A percentile compares a stretch with the other conserved stretches of the same genome.
Evolutionary conservation across 2,329 filamentous ascomycete genomes (phyloP).

Genomic region (Ampelomyces quisqualis): DNA sequence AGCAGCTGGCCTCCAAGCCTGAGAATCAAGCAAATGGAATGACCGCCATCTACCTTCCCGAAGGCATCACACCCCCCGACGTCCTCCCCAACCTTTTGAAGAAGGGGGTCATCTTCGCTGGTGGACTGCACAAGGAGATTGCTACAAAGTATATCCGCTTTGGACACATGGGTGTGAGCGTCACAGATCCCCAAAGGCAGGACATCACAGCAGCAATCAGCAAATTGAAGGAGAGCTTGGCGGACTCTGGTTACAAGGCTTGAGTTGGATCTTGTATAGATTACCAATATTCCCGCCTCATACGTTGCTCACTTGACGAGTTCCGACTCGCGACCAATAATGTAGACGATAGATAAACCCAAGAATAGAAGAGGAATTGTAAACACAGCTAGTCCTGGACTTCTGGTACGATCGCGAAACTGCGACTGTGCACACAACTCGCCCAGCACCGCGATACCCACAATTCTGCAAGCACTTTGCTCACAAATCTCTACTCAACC

Average conservation of each 20-base stretch:
- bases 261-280: background rate
- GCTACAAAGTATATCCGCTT: conserved; percentile 91
- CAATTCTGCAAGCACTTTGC: background rate
- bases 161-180: conserved; percentile 96
- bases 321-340: no score
- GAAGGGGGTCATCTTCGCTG: conserved; percentile 91
- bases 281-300: no score
- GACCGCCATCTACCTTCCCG: conserved; percentile 95
- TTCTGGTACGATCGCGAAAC: background rate
- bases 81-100: conserved; percentile 81
- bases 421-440: no score
- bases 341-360: background rate
- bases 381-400: background rate
- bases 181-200: conserved; percentile 73
- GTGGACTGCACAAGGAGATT: conserved; percentile 94
- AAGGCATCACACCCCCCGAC: conserved; percentile 76
- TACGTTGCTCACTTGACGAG: background rate
- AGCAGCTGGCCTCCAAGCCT: conserved; percentile 79
- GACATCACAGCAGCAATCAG: conserved; percentile 84
- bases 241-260: conserved; percentile 53
- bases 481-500: background rate
- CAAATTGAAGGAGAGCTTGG: conserved; percentile 71
- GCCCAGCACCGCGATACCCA: background rate
- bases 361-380: background rate
- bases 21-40: conserved; percentile 95